Evolutionary conservation across 176 grass and related monocot species (phyloP).

Genomic region (Juncus effusus): DNA sequence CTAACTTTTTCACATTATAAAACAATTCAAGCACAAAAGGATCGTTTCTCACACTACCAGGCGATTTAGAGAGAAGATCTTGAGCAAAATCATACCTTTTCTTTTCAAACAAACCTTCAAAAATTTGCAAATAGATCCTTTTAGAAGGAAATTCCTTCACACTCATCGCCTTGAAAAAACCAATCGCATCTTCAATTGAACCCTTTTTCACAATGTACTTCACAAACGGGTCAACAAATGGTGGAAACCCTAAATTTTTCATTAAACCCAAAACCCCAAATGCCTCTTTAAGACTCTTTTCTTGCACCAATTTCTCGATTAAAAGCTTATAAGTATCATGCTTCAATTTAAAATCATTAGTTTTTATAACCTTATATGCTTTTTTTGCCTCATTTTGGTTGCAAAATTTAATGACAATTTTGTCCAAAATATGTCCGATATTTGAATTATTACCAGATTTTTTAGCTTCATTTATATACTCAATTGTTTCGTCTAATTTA

Average conservation of each 20-base stretch:
- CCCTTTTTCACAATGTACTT: conserved; percentile 59
- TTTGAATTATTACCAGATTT: conserved; percentile 49
- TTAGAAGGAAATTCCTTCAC: conserved; percentile 51
- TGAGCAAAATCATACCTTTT: conserved; percentile 61
- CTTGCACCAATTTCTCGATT: conserved; percentile 43
- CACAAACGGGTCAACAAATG: conserved; percentile 54
- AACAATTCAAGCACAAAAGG: conserved; percentile 64
- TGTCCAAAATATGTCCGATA: conserved; percentile 43
- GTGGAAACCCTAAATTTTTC: conserved; percentile 53
- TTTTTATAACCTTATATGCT: conserved; percentile 43
- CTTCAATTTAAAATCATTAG: conserved; percentile 43
- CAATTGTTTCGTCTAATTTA: conserved; percentile 38
- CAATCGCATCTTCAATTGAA: conserved; percentile 49
- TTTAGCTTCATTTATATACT: conserved; percentile 44
- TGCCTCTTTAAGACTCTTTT: conserved; percentile 50
- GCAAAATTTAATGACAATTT: conserved; percentile 45
- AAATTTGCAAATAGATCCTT: conserved; percentile 45
- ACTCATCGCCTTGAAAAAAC: conserved; percentile 52
- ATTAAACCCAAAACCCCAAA: conserved; percentile 52
- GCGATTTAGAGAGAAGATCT: conserved; percentile 57
- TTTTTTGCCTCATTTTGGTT: conserved; percentile 43
- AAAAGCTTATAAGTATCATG: conserved; percentile 71
- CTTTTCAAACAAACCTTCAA: conserved; percentile 53
- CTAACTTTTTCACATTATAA: conserved; percentile 40
- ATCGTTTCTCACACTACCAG: conserved; percentile 53